Conservation (phyloP, 2,329 filamentous ascomycete species). For the Cytospora chrysosperma region DNA sequence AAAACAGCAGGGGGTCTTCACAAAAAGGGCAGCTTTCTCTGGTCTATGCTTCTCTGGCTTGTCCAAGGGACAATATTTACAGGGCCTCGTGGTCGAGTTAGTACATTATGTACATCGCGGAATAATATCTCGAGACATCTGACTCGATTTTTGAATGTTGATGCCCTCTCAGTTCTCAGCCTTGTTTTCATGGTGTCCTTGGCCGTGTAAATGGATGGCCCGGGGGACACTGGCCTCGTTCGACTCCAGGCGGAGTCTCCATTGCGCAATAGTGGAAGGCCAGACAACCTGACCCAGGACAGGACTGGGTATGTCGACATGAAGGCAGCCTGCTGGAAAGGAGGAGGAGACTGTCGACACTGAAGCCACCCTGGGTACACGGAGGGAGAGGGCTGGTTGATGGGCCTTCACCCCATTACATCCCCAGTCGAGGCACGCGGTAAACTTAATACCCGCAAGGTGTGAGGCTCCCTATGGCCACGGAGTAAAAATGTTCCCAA, state of each 20-base stretch:
- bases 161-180: not conserved
- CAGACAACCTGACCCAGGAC: not conserved
- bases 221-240: not conserved
- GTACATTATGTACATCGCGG: constrained; percentile 19
- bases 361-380: not conserved
- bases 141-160: constrained; percentile 1
- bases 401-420: not conserved
- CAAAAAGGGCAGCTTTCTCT: not conserved
- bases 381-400: not conserved
- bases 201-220: not conserved
- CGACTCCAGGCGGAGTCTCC: not conserved
- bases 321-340: not conserved
- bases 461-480: not conserved
- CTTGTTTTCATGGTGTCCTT: not conserved
- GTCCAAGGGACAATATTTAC: constrained; percentile 18
- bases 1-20: not conserved
- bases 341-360: not conserved
- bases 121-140: not conserved
- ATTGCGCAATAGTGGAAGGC: not conserved
- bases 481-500: not conserved
- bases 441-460: not conserved
- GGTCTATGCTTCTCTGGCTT: constrained; percentile 5
- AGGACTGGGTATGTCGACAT: not conserved
- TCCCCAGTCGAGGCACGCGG: not conserved
- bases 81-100: constrained; percentile 8